A percentile compares a stretch with the other conserved stretches of the same genome.
phyloP scores from a whole-genome alignment of 495 filamentous ascomycete genomes.

The Lophium mytilinum region DNA sequence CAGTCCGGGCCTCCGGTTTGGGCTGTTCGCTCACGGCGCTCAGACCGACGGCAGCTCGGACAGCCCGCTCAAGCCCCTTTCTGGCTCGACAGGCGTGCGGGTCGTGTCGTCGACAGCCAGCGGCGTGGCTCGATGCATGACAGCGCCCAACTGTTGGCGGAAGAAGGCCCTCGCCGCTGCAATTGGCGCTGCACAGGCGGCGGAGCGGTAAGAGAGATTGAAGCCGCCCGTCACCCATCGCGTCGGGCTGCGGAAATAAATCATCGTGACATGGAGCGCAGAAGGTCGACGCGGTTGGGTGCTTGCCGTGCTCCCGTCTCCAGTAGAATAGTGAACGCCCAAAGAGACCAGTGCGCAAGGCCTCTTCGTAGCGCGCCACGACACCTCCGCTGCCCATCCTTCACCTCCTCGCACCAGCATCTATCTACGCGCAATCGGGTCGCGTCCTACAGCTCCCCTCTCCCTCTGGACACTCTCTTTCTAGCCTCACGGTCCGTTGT shows the following conservation, averaged over 20 bases:
- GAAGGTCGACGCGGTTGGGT: background rate
- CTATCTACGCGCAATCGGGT: too few relatives aligned
- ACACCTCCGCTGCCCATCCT: background rate
- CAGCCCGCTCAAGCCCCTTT: background rate
- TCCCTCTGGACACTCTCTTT: too few relatives aligned
- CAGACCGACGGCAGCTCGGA: background rate
- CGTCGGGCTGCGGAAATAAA: background rate
- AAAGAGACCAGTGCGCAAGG: background rate
- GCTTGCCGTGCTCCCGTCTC: background rate
- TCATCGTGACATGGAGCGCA: background rate
- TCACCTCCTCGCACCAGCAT: background rate
- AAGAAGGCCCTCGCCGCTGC: background rate
- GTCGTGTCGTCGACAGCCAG: background rate
- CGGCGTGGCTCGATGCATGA: background rate
- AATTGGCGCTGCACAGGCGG: background rate
- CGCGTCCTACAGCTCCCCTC: too few relatives aligned
- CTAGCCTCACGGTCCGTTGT: too few relatives aligned
- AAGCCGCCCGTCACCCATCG: background rate
- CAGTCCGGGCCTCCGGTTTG: background rate
- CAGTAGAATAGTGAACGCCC: background rate
- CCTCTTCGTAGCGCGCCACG: background rate
- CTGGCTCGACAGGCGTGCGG: background rate
- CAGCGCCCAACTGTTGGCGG: background rate
- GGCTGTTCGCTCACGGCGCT: background rate
- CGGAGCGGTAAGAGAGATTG: slow-evolving; percentile 2